These are phyloP conservation scores for Diplogelasinospora grovesii DNA, from an alignment of 495 filamentous ascomycete genomes.

Conservation along the genomic window DNA sequence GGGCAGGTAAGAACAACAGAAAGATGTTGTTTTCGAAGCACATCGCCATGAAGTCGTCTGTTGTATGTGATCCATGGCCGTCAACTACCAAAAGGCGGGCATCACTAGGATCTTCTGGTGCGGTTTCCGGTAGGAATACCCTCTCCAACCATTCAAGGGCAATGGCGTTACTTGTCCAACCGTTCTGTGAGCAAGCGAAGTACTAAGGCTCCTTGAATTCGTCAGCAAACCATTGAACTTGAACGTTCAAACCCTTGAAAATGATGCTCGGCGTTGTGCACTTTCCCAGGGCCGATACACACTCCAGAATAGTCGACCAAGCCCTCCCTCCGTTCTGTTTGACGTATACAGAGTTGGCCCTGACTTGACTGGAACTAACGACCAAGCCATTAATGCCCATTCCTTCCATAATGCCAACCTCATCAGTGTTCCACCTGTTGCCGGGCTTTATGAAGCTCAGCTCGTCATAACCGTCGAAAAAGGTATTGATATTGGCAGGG, in stretches of 20 bases:
- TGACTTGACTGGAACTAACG: neutral
- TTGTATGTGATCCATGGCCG: constrained; percentile 16
- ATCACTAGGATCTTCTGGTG: constrained; percentile 5
- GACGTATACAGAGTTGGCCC: neutral
- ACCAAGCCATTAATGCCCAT: constrained; percentile 4
- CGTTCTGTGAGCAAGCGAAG: constrained; percentile 6
- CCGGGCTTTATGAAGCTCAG: constrained; percentile 2
- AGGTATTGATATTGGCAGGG: constrained; percentile 1
- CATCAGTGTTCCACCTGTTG: constrained; percentile 5
- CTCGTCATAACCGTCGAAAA: constrained; percentile 3
- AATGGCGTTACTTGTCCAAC: constrained; percentile 4
- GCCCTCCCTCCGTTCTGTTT: neutral
- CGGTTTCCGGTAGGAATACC: constrained; percentile 12
- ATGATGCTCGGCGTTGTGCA: neutral
- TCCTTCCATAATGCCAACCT: constrained; percentile 8
- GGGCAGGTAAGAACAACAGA: constrained; percentile 4
- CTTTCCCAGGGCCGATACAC: constrained; percentile 2
- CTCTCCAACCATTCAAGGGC: constrained; percentile 5
- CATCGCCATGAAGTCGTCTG: constrained; percentile 3
- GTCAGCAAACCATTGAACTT: constrained; percentile 6
- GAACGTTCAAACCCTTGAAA: constrained; percentile 8
- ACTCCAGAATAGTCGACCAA: constrained; percentile 7
- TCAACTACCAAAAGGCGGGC: constrained; percentile 26
- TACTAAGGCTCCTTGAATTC: neutral
- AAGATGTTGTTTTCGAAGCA: constrained; percentile 8